Evolutionary conservation across 306 rosid genomes (phyloP).

Genomic region (Amphicarpaea edgeworthii): DNA sequence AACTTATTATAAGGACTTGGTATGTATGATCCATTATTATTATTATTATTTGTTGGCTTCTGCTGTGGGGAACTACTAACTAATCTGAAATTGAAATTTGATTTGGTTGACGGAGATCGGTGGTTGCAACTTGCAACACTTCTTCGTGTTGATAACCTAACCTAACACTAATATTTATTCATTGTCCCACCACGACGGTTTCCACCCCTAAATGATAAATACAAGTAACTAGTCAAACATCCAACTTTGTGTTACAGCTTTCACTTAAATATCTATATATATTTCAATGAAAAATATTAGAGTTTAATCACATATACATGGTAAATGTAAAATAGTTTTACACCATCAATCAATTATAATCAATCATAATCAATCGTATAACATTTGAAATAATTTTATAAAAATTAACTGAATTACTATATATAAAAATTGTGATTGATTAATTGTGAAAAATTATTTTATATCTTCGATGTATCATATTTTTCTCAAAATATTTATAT

Average conservation of each 20-base stretch:
- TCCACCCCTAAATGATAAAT: constrained; percentile 16
- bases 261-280: neutral
- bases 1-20: neutral
- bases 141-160: neutral
- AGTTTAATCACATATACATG: too few relatives aligned
- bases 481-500: too few relatives aligned
- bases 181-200: neutral
- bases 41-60: constrained; percentile 22
- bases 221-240: constrained; percentile 1
- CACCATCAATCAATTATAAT: too few relatives aligned
- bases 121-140: neutral
- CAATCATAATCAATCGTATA: too few relatives aligned
- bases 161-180: neutral
- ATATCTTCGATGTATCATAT: too few relatives aligned
- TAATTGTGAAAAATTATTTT: too few relatives aligned
- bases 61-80: neutral
- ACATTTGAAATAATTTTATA: too few relatives aligned
- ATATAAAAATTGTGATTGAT: too few relatives aligned
- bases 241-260: neutral
- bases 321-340: too few relatives aligned
- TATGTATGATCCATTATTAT: neutral
- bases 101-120: neutral
- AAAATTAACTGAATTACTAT: too few relatives aligned
- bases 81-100: neutral
- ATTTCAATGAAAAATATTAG: neutral